Base-by-base conservation (phyloP, 495 filamentous ascomycete species). In the Lindgomyces ingoldianus region DNA sequence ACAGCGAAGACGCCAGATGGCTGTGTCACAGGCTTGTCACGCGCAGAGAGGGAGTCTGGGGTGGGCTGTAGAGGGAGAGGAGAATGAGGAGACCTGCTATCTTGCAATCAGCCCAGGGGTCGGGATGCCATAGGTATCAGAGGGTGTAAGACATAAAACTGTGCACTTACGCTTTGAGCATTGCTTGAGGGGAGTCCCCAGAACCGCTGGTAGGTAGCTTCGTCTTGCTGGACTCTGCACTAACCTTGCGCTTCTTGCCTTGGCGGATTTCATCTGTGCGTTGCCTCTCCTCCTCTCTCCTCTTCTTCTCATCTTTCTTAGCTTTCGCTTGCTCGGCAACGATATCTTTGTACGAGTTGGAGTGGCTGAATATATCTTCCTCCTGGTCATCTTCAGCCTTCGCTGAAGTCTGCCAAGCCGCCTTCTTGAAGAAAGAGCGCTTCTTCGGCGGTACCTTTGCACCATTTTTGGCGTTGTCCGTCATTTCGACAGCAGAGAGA, bases 401-500 rank as follows among this genome's bases (percentile, higher is more conserved):
- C 46, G 36, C 52, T 1, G 46, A 22, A 2, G 48, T 62, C 18
- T 64, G 57, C 64, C 64, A 65, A 18, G 57, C 57, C 14, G 66
- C 56, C 44, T 67, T 72, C 60, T 67, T 67, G 59, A 70, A 69
- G 48, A 66, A 57, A n/a, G 51, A 41, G 14, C 66, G 62, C 30
- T 70, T 72, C 25, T 64, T 70, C 21, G 65, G 57, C 1, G 54
- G 54, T 19, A 26, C 49, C 9, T 21, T 44, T n/a, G 57, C 22
- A 19, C 18, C 24, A 24, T 14, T 22, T n/a, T 8, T 22, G 21
- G 51, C 30, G 1, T 24, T 36, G 10, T 65, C 62, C 9, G 61
- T 60, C 61, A 69, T 69, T 3, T 3, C 22, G 21, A 24, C 21
- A 24, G 39, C 53, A 62, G n/a, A n/a, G n/a, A n/a, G n/a, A n/a